A percentile compares a stretch with the other conserved stretches of the same genome.
Evolutionary conservation across 2,329 filamentous ascomycete genomes (phyloP).

Genomic region (Paracorniculantispora psalliotae): DNA sequence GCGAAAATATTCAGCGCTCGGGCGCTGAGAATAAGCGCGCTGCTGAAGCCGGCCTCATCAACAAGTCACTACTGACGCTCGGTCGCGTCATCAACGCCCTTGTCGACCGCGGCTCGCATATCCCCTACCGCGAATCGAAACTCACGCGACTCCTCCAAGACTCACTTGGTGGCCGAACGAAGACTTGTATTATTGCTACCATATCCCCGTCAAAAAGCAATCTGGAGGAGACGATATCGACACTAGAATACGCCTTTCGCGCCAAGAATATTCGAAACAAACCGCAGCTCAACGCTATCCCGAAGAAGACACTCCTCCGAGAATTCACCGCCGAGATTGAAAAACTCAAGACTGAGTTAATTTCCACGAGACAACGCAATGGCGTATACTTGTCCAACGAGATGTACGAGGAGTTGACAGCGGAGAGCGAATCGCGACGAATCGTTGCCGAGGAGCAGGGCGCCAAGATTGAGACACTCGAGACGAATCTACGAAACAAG

Average conservation of each 20-base stretch:
- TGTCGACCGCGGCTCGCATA: constrained; percentile 83
- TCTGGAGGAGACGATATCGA: constrained; percentile 96
- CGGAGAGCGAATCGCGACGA: constrained; percentile 83
- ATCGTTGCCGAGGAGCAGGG: constrained; percentile 90
- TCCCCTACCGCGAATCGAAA: constrained; percentile 91
- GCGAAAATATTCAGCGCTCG: constrained; percentile 94
- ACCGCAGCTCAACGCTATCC: constrained; percentile 85
- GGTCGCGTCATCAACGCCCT: constrained; percentile 96
- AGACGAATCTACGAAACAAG: constrained; percentile 85
- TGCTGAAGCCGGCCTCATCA: constrained; percentile 91
- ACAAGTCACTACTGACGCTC: constrained; percentile 92
- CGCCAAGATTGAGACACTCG: constrained; percentile 88
- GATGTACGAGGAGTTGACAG: constrained; percentile 83
- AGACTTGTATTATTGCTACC: constrained; percentile 98
- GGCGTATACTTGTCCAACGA: constrained; percentile 91
- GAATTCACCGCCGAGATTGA: constrained; percentile 94
- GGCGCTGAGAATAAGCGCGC: constrained; percentile 98
- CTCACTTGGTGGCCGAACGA: constrained; percentile 89
- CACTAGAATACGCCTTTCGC: constrained; percentile 93
- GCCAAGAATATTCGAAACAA: constrained; percentile 99
- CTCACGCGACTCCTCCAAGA: constrained; percentile 93
- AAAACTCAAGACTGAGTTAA: constrained; percentile 87
- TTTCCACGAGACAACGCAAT: constrained; percentile 87
- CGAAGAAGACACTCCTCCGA: constrained; percentile 86
- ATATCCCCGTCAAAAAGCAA: constrained; percentile 93